Evolutionary conservation across 495 filamentous ascomycete species (phyloP), one percentile per base, ranked within the genome.

Genomic region (Neurospora sp.): DNA sequence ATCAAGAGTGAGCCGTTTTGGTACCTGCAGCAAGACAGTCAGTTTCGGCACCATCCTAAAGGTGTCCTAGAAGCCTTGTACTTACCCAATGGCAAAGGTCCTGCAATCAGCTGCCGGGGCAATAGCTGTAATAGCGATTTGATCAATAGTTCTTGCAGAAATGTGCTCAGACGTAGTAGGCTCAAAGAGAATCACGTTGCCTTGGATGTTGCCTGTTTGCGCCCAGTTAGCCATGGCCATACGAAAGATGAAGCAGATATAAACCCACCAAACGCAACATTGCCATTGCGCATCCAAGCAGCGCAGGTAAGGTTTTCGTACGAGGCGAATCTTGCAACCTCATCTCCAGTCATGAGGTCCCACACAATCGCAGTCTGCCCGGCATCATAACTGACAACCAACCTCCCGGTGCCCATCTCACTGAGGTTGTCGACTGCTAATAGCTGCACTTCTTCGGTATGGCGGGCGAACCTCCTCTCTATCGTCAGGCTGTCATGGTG

Each of bases 241-340:
- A 16, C 12, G 12, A 66, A 35, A 35, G 12, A 16, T 4, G 27
- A 37, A 66, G 54, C 23, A 66, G 7, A 66, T 1, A 70, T 31
- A 20, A 37, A 78, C 87, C 80, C 86, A 97, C 95, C 96, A 85
- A 98, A 98, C 71, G 93, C 95, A 73, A 99, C 90, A 86, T 98
- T 97, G 46, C 96, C 96, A 85, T 98, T 97, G 69, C 91, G 89
- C 96, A 99, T 97, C 94, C 95, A 99, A 20, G 92, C 86, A 69
- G 96, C 96, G 69, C 93, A 91, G 46, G 88, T 89, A 72, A 99
- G 87, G 74, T 91, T 87, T 79, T 97, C 94, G 78, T 97, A 98
- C 0, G 94, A 93, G 71, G 90, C 90, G 82, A 98, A 98, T 69
- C 95, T 87, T 20, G 96, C 91, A 74, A 97, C 88, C 78, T 97